Percentiles rank a stretch among this genome's conserved stretches.
Conservation (phyloP, 495 filamentous ascomycete species). For the Podospora pseudocomata region DNA sequence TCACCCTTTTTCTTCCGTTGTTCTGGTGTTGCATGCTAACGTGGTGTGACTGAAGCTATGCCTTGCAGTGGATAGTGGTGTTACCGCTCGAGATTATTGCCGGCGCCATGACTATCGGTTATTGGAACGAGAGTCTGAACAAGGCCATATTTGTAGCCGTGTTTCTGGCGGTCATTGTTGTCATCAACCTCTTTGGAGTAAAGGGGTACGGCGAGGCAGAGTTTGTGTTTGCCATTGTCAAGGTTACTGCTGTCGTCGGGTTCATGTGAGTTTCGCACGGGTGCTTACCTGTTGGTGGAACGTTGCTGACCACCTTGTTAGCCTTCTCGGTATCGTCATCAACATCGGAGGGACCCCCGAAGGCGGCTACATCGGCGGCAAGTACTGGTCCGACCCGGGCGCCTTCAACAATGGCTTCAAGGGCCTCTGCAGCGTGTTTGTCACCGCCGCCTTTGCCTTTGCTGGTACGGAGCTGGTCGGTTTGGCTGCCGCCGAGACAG, state of each 20-base stretch:
- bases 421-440: constrained; percentile 87
- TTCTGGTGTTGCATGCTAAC: not conserved
- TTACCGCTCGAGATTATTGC: constrained; percentile 89
- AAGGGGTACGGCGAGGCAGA: constrained; percentile 89
- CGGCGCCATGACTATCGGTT: constrained; percentile 82
- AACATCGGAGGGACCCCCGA: constrained; percentile 74
- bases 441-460: constrained; percentile 90
- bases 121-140: constrained; percentile 67
- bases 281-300: not conserved
- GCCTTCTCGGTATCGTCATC: constrained; percentile 74
- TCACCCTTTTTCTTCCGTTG: not conserved
- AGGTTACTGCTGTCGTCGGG: constrained; percentile 79
- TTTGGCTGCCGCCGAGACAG: constrained; percentile 83
- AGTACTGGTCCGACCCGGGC: constrained; percentile 76
- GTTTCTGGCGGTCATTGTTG: constrained; percentile 70
- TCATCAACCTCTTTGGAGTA: constrained; percentile 83
- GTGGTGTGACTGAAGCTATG: constrained; percentile 57
- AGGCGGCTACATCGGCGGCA: constrained; percentile 78
- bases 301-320: constrained; percentile 22
- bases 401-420: constrained; percentile 94
- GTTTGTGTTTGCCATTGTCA: constrained; percentile 82
- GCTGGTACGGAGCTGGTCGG: constrained; percentile 91
- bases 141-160: constrained; percentile 80
- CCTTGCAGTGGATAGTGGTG: constrained; percentile 88
- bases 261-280: constrained; percentile 64